Evolutionary conservation across 2,329 filamentous ascomycete species (phyloP).

Genomic region (Colletotrichum tropicale): DNA sequence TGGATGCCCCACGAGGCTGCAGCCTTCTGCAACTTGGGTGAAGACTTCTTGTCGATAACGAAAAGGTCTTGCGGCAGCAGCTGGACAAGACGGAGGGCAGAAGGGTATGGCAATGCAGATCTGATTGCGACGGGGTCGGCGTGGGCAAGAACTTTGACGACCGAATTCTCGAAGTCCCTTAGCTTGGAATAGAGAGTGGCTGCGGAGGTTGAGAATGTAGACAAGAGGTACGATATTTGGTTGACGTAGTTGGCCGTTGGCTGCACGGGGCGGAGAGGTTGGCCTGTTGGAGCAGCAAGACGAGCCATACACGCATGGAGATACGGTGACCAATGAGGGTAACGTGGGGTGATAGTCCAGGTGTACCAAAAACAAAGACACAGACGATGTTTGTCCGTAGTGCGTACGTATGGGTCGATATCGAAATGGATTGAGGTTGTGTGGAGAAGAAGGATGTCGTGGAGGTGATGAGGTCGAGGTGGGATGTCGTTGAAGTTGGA

Average conservation of each 20-base stretch:
- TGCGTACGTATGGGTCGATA: neutral
- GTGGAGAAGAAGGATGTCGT: neutral
- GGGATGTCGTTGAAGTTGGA: neutral
- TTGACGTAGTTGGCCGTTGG: neutral
- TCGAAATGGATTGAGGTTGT: neutral
- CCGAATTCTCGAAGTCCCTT: neutral
- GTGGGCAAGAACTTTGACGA: neutral
- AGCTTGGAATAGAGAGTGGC: neutral
- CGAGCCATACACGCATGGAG: neutral
- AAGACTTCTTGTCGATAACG: neutral
- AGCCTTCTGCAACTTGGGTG: neutral
- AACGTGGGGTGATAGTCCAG: neutral
- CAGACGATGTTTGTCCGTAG: neutral
- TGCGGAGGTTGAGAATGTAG: neutral
- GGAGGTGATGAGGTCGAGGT: neutral
- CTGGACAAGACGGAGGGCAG: neutral
- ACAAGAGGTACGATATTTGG: neutral
- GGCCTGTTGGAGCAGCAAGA: neutral
- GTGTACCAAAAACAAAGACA: neutral
- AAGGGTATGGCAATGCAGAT: neutral
- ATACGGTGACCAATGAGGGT: neutral
- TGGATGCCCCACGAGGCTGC: neutral
- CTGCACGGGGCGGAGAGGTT: neutral
- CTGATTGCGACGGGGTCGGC: neutral
- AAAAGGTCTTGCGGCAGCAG: neutral